Base-by-base conservation (phyloP, 2,329 filamentous ascomycete species). In the Fusarium burgessii region DNA sequence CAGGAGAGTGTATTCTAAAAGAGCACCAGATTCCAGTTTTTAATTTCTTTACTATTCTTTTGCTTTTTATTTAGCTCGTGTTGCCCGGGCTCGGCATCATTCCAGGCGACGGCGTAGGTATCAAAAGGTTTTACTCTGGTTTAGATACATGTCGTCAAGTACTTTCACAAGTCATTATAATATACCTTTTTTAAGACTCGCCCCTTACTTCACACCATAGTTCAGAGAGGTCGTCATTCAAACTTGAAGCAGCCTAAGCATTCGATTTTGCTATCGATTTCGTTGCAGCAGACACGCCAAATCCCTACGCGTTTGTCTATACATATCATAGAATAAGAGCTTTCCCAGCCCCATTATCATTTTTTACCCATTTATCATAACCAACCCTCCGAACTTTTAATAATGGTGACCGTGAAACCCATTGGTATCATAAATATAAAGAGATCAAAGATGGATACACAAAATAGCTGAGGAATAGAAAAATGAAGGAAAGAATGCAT, bases 391-490 rank as follows among this genome's bases (percentile, higher is more conserved):
- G 32, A 23, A 33, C 20, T 57, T 61, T 61, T 56, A 27, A 32
- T 55, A 72, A 50, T 45, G 45, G 62, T 58, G 66, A 32, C 66
- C 64, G 47, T 76, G 47, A 68, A 67, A 62, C 63, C 74, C 70
- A 57, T 70, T 76, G 72, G 74, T 77, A 77, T 77, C 75, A 71
- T 73, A 68, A 65, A 54, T 57, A 54, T 54, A 58, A 72, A 68
- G 47, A 61, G 45, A 59, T 59, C 52, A 66, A 72, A 71, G 41
- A 64, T 61, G 51, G 45, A 56, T 57, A 74, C 56, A 54, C 60
- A 54, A 72, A 32, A 58, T 62, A 61, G 36, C 56, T 62, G 29
- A 61, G 35, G 42, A 46, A 18, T 23, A 43, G 23, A 42, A 58
- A 58, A 50, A 47, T 15, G 32, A 62, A 38, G 68, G 55, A 70